Evolutionary conservation across 2,329 filamentous ascomycete genomes (phyloP).

Genomic region (Verticillium isaacii): DNA sequence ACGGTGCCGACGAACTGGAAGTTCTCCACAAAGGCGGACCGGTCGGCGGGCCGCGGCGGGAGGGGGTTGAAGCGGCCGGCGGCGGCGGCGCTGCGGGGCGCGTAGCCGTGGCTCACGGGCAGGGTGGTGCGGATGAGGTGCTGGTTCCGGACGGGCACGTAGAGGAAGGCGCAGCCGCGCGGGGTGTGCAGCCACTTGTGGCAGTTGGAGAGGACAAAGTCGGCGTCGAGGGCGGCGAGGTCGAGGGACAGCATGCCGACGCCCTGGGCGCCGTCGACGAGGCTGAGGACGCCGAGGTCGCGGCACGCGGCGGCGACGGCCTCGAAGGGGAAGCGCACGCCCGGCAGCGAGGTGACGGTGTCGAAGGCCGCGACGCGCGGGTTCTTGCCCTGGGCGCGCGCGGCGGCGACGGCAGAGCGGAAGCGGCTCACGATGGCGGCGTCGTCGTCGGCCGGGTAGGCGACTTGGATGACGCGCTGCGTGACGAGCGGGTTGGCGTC

Average conservation of each 20-base stretch:
- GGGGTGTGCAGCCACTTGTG: conserved; percentile 89
- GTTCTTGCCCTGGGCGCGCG: conserved; percentile 51
- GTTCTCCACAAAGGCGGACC: conserved; percentile 59
- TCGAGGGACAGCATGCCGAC: conserved; percentile 75
- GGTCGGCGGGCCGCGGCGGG: conserved; percentile 29
- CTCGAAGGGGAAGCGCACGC: conserved; percentile 76
- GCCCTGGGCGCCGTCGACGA: conserved; percentile 82
- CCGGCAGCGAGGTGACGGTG: conserved; percentile 72
- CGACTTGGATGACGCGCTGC: conserved; percentile 51
- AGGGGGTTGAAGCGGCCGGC: conserved; percentile 31
- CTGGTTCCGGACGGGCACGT: conserved; percentile 75
- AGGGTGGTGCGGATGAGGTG: conserved; percentile 66
- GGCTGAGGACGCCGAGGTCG: conserved; percentile 62
- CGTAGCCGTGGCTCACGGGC: conserved; percentile 77
- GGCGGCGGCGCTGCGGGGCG: conserved; percentile 30
- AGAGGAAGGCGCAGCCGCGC: conserved; percentile 73
- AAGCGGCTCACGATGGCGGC: conserved; percentile 58
- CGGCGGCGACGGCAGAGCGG: conserved; percentile 47
- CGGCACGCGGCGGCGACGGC: conserved; percentile 58
- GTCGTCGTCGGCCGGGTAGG: conserved; percentile 66
- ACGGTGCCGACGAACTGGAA: conserved; percentile 77
- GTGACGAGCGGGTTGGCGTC: conserved; percentile 51
- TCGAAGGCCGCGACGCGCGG: conserved; percentile 75
- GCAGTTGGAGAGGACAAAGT: conserved; percentile 84
- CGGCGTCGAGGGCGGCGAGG: conserved; percentile 61